Percentiles rank a stretch among this genome's conserved stretches.
Conservation (phyloP, 148 eudicot species). For the Persicaria maculosa region DNA sequence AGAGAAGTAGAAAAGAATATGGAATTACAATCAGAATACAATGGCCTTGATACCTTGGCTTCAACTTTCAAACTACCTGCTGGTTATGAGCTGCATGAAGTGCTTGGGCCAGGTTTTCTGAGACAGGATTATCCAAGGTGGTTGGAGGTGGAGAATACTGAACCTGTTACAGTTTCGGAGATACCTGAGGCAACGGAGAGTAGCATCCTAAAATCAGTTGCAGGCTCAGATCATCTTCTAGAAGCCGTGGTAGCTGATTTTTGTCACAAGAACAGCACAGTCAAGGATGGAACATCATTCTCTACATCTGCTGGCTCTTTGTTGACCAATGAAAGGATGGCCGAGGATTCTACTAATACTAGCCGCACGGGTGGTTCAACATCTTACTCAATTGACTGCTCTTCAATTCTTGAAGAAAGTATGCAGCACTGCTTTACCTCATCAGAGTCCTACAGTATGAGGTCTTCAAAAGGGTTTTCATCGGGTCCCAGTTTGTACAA, state of each 20-base stretch:
- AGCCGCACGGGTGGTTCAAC: slow-evolving; percentile 39
- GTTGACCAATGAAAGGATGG: slow-evolving; percentile 49
- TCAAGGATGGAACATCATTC: slow-evolving; percentile 27
- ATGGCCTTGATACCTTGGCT: slow-evolving; percentile 16
- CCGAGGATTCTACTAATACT: slow-evolving; percentile 34
- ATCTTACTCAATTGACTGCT: slow-evolving; percentile 43
- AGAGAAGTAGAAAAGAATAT: slow-evolving; percentile 11
- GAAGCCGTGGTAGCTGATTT: slow-evolving; percentile 81
- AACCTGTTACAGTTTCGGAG: slow-evolving; percentile 27
- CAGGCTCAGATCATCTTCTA: slow-evolving; percentile 63
- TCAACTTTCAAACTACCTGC: slow-evolving; percentile 37
- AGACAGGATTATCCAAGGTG: slow-evolving; percentile 32
- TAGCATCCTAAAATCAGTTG: slow-evolving; percentile 40
- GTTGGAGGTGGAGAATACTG: slow-evolving; percentile 33
- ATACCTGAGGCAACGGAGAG: slow-evolving; percentile 41
- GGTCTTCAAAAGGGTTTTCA: slow-evolving; percentile 39
- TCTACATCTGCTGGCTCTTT: slow-evolving; percentile 35
- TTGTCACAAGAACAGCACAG: slow-evolving; percentile 26
- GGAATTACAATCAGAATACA: slow-evolving; percentile 16
- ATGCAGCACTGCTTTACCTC: slow-evolving; percentile 39
- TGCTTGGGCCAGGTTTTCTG: slow-evolving; percentile 52
- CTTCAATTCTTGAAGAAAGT: slow-evolving; percentile 39
- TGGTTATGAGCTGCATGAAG: slow-evolving; percentile 80
- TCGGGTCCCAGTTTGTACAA: slow-evolving; percentile 41
- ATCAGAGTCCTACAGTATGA: slow-evolving; percentile 40